Evolutionary conservation across 805 yeast species (phyloP).

Genomic region (Hanseniaspora lindneri): DNA sequence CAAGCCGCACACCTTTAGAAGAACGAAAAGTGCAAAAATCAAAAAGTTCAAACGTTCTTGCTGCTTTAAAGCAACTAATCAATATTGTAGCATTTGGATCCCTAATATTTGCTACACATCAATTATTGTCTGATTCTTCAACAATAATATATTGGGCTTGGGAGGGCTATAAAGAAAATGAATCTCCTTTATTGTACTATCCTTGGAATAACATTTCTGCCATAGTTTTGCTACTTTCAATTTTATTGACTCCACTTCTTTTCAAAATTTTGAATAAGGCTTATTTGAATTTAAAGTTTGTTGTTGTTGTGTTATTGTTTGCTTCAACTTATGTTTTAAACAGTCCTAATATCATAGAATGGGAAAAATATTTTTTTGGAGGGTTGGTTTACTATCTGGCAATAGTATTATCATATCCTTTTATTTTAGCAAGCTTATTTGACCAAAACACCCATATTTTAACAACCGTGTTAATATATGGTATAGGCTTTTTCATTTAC

Average conservation of each 20-base stretch:
- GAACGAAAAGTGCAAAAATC: background rate
- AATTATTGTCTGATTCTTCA: conserved; percentile 71
- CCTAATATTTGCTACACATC: conserved; percentile 55
- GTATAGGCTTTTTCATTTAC: conserved; percentile 38
- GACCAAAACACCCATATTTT: conserved; percentile 26
- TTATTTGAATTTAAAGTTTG: conserved; percentile 19
- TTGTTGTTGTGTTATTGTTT: conserved; percentile 25
- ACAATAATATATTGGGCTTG: conserved; percentile 89
- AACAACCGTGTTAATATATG: conserved; percentile 44
- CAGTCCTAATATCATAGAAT: conserved; percentile 21
- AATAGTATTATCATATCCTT: conserved; percentile 52
- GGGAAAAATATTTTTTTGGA: conserved; percentile 39
- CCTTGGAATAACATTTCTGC: conserved; percentile 41
- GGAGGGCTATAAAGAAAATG: conserved; percentile 82
- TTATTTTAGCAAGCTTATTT: conserved; percentile 44
- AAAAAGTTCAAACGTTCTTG: background rate
- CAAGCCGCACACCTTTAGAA: conserved; percentile 28
- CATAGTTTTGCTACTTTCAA: conserved; percentile 38
- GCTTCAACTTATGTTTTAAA: conserved; percentile 25
- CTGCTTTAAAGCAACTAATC: conserved; percentile 18
- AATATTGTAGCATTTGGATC: conserved; percentile 62
- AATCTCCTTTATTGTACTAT: conserved; percentile 71
- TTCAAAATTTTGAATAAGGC: conserved; percentile 22
- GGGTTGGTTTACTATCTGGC: conserved; percentile 57
- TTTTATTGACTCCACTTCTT: conserved; percentile 43